Evolutionary conservation across 768 basidiomycete species (phyloP).

Genomic region (Tulasnella sp.): DNA sequence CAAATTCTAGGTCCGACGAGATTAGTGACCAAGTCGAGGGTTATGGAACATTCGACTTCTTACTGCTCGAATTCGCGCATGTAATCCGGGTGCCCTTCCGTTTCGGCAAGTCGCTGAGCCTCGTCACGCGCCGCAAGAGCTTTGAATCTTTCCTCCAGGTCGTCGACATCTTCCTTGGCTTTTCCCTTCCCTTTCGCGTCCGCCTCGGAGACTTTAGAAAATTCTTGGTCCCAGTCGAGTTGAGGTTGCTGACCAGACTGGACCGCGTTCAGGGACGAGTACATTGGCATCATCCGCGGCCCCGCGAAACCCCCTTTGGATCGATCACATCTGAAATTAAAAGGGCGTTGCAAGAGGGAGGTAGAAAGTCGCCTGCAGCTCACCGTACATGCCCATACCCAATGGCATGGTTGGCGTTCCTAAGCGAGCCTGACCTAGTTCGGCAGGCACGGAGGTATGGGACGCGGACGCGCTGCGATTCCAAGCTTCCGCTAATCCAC

Average conservation of each 20-base stretch:
- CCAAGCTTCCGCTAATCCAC: not conserved
- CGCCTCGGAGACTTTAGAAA: conserved; percentile 15
- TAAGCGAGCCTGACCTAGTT: not conserved
- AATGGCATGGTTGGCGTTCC: conserved; percentile 17
- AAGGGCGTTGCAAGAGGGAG: conserved; percentile 16
- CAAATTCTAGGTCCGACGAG: conserved; percentile 1
- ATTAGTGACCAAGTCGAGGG: not conserved
- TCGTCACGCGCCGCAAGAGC: not conserved
- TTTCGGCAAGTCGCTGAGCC: conserved; percentile 29
- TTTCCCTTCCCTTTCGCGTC: conserved; percentile 65
- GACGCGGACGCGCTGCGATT: not conserved
- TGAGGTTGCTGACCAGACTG: conserved; percentile 18
- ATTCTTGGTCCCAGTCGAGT: conserved; percentile 20
- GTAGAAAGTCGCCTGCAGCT: conserved; percentile 19
- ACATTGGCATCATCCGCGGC: conserved; percentile 13
- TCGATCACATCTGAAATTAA: not conserved
- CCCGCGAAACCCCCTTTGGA: not conserved
- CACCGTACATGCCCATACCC: conserved; percentile 17
- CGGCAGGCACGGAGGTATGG: not conserved
- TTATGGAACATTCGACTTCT: conserved; percentile 17
- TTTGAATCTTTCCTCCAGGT: conserved; percentile 10
- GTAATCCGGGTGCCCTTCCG: conserved; percentile 50
- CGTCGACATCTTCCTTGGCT: conserved; percentile 30
- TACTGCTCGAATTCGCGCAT: conserved; percentile 43
- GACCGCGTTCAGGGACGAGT: conserved; percentile 18